Percentiles rank a stretch among this genome's conserved stretches.
These are phyloP conservation scores for Fonsecaea pedrosoi DNA, from an alignment of 2,329 filamentous ascomycete species.

Conservation along the genomic window DNA sequence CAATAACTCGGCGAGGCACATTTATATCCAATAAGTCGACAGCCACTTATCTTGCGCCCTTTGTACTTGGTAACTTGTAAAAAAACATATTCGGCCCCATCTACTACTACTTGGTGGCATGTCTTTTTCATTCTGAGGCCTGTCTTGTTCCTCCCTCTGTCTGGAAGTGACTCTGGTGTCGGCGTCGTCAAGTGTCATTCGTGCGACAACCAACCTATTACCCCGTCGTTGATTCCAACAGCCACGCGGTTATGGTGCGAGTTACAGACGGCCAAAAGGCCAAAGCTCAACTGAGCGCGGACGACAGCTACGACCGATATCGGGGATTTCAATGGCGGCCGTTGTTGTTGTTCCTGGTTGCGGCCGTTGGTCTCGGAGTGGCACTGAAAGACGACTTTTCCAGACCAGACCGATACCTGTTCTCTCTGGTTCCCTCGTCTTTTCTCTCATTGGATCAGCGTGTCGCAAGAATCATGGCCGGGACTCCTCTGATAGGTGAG, in stretches of 20 bases:
- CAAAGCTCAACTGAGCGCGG: neutral
- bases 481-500: constrained; percentile 59
- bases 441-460: constrained; percentile 44
- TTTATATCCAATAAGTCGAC: neutral
- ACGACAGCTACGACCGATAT: constrained; percentile 18
- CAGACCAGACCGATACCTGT: constrained; percentile 2
- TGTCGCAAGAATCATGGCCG: constrained; percentile 52
- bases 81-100: too few relatives aligned
- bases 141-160: neutral
- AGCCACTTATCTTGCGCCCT: neutral
- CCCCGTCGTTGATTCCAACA: neutral
- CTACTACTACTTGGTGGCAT: too few relatives aligned
- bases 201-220: neutral
- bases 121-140: neutral
- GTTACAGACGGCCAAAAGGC: neutral
- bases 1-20: neutral
- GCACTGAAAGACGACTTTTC: constrained; percentile 6
- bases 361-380: neutral
- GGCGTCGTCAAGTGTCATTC: neutral
- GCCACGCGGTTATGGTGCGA: neutral
- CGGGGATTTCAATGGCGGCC: constrained; percentile 11
- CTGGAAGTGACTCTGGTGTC: neutral
- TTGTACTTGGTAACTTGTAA: neutral
- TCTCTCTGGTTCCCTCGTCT: constrained; percentile 17
- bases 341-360: constrained; percentile 6